Evolutionary conservation across 345 rosid genomes (phyloP).

Genomic region (Eucalyptus erythrocorys): DNA sequence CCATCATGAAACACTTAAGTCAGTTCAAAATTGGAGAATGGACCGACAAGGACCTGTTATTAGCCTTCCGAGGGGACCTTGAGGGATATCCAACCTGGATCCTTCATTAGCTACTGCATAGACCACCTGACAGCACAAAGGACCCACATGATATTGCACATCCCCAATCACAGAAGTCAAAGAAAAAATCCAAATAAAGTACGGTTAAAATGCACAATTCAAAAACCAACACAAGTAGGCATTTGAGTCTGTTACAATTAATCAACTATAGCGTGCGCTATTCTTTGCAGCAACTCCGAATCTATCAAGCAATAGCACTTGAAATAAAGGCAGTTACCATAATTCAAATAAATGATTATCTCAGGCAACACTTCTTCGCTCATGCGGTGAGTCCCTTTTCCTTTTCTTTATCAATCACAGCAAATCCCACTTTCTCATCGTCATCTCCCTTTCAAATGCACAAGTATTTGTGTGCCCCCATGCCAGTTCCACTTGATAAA

Average conservation of each 20-base stretch:
- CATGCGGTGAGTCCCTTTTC: background rate
- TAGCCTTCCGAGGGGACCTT: slow-evolving; percentile 76
- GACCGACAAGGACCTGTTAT: slow-evolving; percentile 49
- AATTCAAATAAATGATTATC: background rate
- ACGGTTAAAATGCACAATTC: background rate
- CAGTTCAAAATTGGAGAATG: background rate
- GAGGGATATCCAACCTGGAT: slow-evolving; percentile 81
- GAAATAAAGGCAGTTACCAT: background rate
- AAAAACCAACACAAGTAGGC: background rate
- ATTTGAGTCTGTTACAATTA: background rate
- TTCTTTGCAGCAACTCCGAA: background rate
- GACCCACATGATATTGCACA: background rate
- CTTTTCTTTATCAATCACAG: background rate
- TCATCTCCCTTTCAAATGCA: background rate
- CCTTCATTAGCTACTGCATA: slow-evolving; percentile 83
- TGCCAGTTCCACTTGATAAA: background rate
- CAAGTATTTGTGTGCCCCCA: background rate
- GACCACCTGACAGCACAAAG: slow-evolving; percentile 44
- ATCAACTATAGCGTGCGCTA: background rate
- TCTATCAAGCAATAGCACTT: background rate
- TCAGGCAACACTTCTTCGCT: background rate
- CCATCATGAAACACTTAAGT: background rate
- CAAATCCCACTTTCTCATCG: background rate
- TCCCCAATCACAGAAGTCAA: background rate
- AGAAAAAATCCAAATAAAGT: background rate